Evolutionary conservation across 306 rosid species (phyloP), one percentile per base, ranked within the genome.

Genomic region (Oxytropis ochrocephala): DNA sequence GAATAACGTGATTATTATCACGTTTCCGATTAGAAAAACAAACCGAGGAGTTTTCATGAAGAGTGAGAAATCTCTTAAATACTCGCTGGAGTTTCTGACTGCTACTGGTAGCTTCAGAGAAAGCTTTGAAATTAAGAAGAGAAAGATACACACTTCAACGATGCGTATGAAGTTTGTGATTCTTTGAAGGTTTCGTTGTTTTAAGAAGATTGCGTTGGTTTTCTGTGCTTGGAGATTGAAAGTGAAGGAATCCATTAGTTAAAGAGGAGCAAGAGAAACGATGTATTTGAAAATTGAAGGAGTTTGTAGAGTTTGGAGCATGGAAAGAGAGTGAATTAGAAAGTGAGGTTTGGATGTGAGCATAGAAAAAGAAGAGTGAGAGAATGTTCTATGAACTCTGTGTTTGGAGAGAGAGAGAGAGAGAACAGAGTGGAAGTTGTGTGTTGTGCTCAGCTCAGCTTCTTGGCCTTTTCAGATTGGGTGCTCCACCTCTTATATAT

Each of bases 1-100:
- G 17, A 90, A 86, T 11, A 93, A 81, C 17, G 84, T 71, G 86
- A 93, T 85, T 71, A 93, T 73, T 3, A 93, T 93, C 6, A 70
- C 46, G 75, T 93, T 93, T 47, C 98, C 98, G 1, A 93, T 13
- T 0, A 93, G 64, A 16, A 93, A 93, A 73, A 93, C 86, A 39
- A 88, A 88, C 51, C 79, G 81, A 46, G 94, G 94, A 4, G 83
- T 88, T 0, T 79, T 74, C 59, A 93, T 7, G 68, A 75, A 54
- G 13, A 78, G 63, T 0, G 94, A 79, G 3, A 90, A 39, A 18
- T 75, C 86, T 4, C 69, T 80, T 67, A 93, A 75, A 54, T 77
- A 88, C 67, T 78, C 84, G 42, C 90, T 69, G 18, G 88, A 84
- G 76, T 77, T 88, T 80, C 74, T 93, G 33, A 90, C 70, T 3